Percentiles rank a stretch among this genome's conserved stretches.
phyloP scores from a whole-genome alignment of 495 filamentous ascomycete species.

The Aspergillus egyptiacus region DNA sequence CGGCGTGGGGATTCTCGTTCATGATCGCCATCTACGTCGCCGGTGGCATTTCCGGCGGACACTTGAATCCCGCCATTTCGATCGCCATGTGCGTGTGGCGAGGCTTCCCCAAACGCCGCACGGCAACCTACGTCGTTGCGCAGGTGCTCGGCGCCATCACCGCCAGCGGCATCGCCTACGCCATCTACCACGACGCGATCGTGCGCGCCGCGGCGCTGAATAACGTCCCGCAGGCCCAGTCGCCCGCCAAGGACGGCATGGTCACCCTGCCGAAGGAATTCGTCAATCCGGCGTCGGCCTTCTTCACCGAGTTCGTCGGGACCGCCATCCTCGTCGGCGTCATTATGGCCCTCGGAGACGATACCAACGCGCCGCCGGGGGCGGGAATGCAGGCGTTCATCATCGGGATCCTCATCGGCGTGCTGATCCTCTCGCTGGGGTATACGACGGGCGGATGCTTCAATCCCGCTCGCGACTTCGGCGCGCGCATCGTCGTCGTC shows the following conservation, averaged over 20 bases:
- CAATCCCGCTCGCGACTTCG: conserved; percentile 53
- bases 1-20: conserved; percentile 32
- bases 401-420: conserved; percentile 42
- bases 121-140: conserved; percentile 39
- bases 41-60: conserved; percentile 46
- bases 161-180: conserved; percentile 40
- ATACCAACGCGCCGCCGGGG: conserved; percentile 23
- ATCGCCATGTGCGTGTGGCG: conserved; percentile 51
- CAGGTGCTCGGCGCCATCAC: conserved; percentile 45
- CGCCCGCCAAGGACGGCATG: conserved; percentile 21
- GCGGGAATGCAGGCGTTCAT: conserved; percentile 44
- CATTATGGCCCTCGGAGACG: not conserved
- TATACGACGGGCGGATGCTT: conserved; percentile 38
- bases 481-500: conserved; percentile 48
- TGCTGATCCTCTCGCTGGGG: conserved; percentile 15
- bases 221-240: conserved; percentile 7
- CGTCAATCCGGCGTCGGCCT: conserved; percentile 46
- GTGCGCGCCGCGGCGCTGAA: conserved; percentile 34
- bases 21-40: conserved; percentile 54
- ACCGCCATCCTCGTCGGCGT: conserved; percentile 34
- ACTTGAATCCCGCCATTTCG: conserved; percentile 53
- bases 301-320: conserved; percentile 53
- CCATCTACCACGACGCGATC: conserved; percentile 36
- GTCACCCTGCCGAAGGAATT: conserved; percentile 21
- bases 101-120: conserved; percentile 44